These are phyloP conservation scores for Bertia moriformis DNA, from an alignment of 2,329 filamentous ascomycete genomes.

Conservation along the genomic window DNA sequence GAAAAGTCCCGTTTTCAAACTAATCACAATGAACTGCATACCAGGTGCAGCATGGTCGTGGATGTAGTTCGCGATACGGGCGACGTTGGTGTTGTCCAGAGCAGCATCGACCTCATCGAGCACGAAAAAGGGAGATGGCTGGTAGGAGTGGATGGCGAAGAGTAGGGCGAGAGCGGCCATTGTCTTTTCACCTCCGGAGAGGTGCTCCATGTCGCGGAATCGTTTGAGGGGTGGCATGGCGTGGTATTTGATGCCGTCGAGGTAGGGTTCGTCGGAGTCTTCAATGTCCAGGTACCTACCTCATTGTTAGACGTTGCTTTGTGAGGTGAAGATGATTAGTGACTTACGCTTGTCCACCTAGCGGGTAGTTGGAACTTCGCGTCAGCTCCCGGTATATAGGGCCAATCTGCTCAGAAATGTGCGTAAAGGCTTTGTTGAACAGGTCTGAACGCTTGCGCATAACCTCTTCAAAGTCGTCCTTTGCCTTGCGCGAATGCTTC, in stretches of 20 bases:
- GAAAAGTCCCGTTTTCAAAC: constrained; percentile 86
- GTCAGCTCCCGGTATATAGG: constrained; percentile 93
- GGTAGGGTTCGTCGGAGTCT: constrained; percentile 88
- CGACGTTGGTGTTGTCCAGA: constrained; percentile 93
- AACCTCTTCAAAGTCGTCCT: constrained; percentile 69
- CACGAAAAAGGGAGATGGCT: constrained; percentile 92
- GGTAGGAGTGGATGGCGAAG: constrained; percentile 92
- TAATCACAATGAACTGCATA: constrained; percentile 99
- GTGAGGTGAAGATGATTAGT: constrained; percentile 3
- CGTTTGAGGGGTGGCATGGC: constrained; percentile 97
- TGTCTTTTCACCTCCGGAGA: constrained; percentile 95
- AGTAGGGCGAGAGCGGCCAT: constrained; percentile 94
- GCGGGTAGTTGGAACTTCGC: constrained; percentile 72
- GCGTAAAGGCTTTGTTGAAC: constrained; percentile 87
- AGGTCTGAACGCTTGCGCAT: constrained; percentile 74
- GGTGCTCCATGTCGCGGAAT: constrained; percentile 97
- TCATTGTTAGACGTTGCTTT: constrained; percentile 10
- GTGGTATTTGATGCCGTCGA: constrained; percentile 93
- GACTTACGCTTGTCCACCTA: constrained; percentile 58
- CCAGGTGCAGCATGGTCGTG: constrained; percentile 84
- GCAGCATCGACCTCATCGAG: constrained; percentile 96
- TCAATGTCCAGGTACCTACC: constrained; percentile 66
- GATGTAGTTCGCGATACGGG: constrained; percentile 92
- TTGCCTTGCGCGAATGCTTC: constrained; percentile 56
- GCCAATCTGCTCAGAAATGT: constrained; percentile 89